These are phyloP conservation scores for Pythium folliculosum DNA, from an alignment of 352 stramenopile genomes.

Conservation along the genomic window DNA sequence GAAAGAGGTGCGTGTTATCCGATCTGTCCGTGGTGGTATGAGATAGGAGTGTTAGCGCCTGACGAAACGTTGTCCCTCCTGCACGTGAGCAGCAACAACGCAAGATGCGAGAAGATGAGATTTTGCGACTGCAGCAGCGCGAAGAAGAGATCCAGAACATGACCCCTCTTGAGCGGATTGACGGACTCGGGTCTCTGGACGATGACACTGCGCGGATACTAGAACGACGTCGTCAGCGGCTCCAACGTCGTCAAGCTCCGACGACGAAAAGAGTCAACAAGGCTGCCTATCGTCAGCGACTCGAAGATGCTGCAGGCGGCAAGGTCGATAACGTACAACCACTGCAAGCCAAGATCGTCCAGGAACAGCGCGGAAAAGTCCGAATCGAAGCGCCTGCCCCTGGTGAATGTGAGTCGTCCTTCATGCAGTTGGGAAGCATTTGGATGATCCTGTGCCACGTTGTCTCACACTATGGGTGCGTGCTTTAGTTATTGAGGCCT, in stretches of 20 bases:
- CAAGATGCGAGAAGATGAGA: slow-evolving; percentile 39
- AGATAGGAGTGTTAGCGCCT: neutral
- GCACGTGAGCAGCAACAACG: slow-evolving; percentile 26
- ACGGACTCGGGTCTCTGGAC: slow-evolving; percentile 46
- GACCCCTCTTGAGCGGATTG: slow-evolving; percentile 43
- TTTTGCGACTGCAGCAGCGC: slow-evolving; percentile 28
- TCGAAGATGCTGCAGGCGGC: slow-evolving; percentile 74
- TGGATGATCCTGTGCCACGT: neutral
- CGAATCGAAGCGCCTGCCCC: slow-evolving; percentile 73
- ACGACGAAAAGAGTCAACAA: slow-evolving; percentile 79
- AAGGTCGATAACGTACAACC: slow-evolving; percentile 81
- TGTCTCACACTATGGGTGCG: neutral
- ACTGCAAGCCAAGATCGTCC: slow-evolving; percentile 56
- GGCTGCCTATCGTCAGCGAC: slow-evolving; percentile 64
- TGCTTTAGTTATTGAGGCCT: slow-evolving; percentile 54
- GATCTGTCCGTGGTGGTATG: neutral
- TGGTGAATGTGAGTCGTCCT: slow-evolving; percentile 63
- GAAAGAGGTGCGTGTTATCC: slow-evolving; percentile 31
- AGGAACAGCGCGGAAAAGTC: slow-evolving; percentile 59
- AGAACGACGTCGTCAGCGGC: slow-evolving; percentile 73
- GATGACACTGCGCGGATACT: slow-evolving; percentile 72
- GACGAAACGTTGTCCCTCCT: neutral
- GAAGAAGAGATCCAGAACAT: slow-evolving; percentile 44
- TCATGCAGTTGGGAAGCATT: neutral
- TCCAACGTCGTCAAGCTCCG: slow-evolving; percentile 67